These are phyloP conservation scores for Metschnikowia dekortorum DNA, from an alignment of 805 yeast genomes.

Conservation along the genomic window DNA sequence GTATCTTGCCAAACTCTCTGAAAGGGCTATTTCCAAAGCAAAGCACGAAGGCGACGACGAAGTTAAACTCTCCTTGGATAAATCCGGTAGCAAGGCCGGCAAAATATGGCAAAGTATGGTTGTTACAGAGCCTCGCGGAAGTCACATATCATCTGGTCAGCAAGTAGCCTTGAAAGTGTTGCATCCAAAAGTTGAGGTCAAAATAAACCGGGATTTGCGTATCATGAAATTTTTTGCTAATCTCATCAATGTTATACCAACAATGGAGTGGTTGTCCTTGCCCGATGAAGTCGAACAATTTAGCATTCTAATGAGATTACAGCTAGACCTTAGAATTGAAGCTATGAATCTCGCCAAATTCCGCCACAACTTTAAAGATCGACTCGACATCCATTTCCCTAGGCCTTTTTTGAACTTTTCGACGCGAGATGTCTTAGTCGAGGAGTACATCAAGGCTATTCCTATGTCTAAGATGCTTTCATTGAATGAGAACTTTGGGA, in stretches of 20 bases:
- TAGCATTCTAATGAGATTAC: slow-evolving; percentile 77
- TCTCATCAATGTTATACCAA: slow-evolving; percentile 68
- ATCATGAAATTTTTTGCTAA: slow-evolving; percentile 82
- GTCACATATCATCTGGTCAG: slow-evolving; percentile 37
- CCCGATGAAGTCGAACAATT: slow-evolving; percentile 94
- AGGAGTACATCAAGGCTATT: slow-evolving; percentile 78
- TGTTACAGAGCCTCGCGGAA: slow-evolving; percentile 29
- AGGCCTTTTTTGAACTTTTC: slow-evolving; percentile 62
- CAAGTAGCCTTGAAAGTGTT: slow-evolving; percentile 87
- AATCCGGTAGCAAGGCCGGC: slow-evolving; percentile 5
- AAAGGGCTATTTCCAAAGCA: slow-evolving; percentile 37
- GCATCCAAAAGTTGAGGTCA: slow-evolving; percentile 78
- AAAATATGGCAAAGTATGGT: slow-evolving; percentile 30
- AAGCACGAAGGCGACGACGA: slow-evolving; percentile 23
- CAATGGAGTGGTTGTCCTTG: slow-evolving; percentile 95
- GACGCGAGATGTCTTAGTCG: slow-evolving; percentile 72
- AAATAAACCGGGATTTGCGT: slow-evolving; percentile 72
- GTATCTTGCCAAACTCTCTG: slow-evolving; percentile 63
- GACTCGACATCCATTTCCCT: slow-evolving; percentile 72
- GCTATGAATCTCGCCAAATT: slow-evolving; percentile 75
- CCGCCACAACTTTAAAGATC: slow-evolving; percentile 57
- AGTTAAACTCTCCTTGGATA: slow-evolving; percentile 13
- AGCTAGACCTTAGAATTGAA: slow-evolving; percentile 86
- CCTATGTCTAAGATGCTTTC: slow-evolving; percentile 71
- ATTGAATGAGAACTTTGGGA: slow-evolving; percentile 41